Conservation (phyloP, 2,329 filamentous ascomycete genomes). For the Aureobasidium sp. region DNA sequence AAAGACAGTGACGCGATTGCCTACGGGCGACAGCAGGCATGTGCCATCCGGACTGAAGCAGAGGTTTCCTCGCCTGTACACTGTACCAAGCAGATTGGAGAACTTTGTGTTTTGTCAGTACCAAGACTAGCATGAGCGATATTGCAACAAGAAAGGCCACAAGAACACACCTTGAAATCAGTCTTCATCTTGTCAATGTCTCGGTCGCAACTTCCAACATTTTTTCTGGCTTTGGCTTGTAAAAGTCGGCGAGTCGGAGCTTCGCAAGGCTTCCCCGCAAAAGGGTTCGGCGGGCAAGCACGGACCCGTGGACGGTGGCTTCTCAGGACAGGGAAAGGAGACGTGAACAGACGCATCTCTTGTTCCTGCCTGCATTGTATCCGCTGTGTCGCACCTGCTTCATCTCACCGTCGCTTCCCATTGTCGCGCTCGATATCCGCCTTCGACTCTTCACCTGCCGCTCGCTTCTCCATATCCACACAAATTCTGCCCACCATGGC, state of each 20-base stretch:
- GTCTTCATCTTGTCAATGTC: constrained; percentile 76
- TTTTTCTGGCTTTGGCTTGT: constrained; percentile 11
- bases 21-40: constrained; percentile 90
- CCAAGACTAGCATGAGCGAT: background rate
- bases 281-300: constrained; percentile 12
- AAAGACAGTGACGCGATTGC: constrained; percentile 92
- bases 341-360: background rate
- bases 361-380: constrained; percentile 6
- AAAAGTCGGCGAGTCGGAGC: constrained; percentile 15
- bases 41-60: constrained; percentile 95
- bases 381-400: background rate
- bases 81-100: constrained; percentile 94
- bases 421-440: background rate
- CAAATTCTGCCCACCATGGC: constrained; percentile 44
- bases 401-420: constrained; percentile 1
- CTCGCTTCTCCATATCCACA: constrained; percentile 1
- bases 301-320: background rate
- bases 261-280: constrained; percentile 11
- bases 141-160: background rate
- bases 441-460: background rate
- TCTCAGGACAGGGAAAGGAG: constrained; percentile 14
- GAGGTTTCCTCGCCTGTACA: constrained; percentile 96
- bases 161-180: constrained; percentile 73
- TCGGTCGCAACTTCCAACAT: constrained; percentile 13
- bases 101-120: constrained; percentile 57